Base-by-base conservation (phyloP, 108 stramenopile species). In the Cyclotella sp. region DNA sequence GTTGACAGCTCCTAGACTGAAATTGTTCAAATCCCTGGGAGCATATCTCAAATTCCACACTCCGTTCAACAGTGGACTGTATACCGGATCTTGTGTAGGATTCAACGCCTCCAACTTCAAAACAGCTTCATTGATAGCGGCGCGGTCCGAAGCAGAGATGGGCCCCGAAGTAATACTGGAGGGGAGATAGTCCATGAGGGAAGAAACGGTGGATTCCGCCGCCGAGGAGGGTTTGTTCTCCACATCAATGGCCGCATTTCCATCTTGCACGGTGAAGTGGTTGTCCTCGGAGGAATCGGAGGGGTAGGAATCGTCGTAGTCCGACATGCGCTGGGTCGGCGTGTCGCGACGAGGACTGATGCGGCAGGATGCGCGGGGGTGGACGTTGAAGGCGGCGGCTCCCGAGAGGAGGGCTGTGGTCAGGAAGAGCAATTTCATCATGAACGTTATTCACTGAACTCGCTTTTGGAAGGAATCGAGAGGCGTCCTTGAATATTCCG, bases 1-100 rank as follows among this genome's bases (percentile, higher is more conserved):
- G 10, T 83, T 78, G 60, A 92, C 91, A 51, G 90, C 68, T 9
- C 63, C 63, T 43, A 45, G 13, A 45, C 63, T 64, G 52, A 92
- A 91, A 34, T 92, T 66, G 15, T 91, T 90, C 45, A 95, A 57
- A 71, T 93, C 89, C 53, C 93, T 65, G 3, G 92, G 93, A 11
- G 88, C 89, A 55, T 92, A 95, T 22, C 82, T 72, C 44, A 95
- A 75, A 51, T 80, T 88, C 94, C 94, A 95, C 8, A 91, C 87
- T 21, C 94, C 94, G 65, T 94, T 94, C 39, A 94, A 54, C 62
- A 91, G 41, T 18, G 90, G 84, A 27, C 87, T 88, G 51, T 74
- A 66, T 18, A 90, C 84, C 12, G 90, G 87, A 47, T 89, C 77
- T 40, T 74, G 67, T 1, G 91, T 92, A 41, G 93, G 93, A 64